Evolutionary conservation across 2,329 filamentous ascomycete species (phyloP), one percentile per base, ranked within the genome.

Genomic region (Aspergillus puulaauensis): DNA sequence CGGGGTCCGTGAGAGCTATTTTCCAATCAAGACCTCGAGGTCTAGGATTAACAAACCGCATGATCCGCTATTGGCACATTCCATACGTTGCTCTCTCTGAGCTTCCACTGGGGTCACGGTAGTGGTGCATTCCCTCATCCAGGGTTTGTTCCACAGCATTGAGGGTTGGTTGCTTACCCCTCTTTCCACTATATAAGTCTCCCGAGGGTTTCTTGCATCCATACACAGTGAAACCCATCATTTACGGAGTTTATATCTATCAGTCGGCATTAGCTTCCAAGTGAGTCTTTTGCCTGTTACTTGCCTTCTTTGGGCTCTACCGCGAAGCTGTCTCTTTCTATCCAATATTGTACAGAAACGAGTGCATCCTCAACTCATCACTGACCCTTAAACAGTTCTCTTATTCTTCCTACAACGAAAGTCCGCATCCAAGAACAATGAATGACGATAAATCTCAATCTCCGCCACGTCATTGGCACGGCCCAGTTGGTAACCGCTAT

Each of bases 401-500:
- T 19, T 3, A n/a, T 24, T 12, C 31, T 23, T 52, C 39, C 39
- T 12, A 4, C 31, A 2, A n/a, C 14, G n/a, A 31, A 17, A 57
- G 39, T 21, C 6, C 19, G 12, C n/a, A 47, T n/a, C 15, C 24
- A 35, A n/a, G 23, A 33, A 23, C 6, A n/a, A 55, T 45, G 37
- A 45, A 40, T 17, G 49, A 51, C 17, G 59, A 59, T 51, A 63
- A 60, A 24, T 50, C 58, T 7, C 56, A 60, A 21, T 52, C 58
- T 7, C 56, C 58, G 19, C 57, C 67, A 35, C 71, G 71, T 45
- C 66, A 75, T 62, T 75, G 73, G 73, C 70, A 74, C 59, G 73
- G 73, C 48, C 57, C 4, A 14, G 14, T 66, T 33, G 73, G 73
- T 33, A 60, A 73, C 47, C 70, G 73, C 52, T 57, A 75, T 58